Base-by-base conservation (phyloP, 208 protist species). In the Kentomonas sorsogonicus region DNA sequence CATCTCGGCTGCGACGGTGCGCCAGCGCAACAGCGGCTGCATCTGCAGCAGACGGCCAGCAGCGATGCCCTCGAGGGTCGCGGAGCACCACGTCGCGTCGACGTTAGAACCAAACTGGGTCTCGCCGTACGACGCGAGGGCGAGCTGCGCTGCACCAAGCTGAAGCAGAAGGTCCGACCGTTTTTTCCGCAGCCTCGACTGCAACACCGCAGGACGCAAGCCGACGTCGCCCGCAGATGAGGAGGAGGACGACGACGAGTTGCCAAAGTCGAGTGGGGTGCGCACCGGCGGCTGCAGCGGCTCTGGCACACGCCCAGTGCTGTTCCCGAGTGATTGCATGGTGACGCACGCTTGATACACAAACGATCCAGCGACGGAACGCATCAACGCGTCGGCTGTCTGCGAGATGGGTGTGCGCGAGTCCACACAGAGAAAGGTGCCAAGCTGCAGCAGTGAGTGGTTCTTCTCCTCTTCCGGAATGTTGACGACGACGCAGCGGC, bases 401-500 rank as follows among this genome's bases (percentile, higher is more conserved):
- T 13, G 44, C 44, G 5, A 11, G 6, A 16, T 23, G 6, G 53
- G 63, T 2, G 20, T 16, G 9, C 55, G 34, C 6, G 9, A 5
- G 20, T 36, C 10, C 9, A 6, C 20, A 16, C 27, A 15, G 50
- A 54, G 6, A 23, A 38, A 54, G 9, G 5, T 11, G 53, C 11
- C 22, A 20, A 25, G 6, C 15, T 26, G n/a, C 31, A 5, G 18
- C 63, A 66, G 38, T 67, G 53, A n/a, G 0, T 68, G 53, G 15
- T 54, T 46, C 29, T 56, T 36, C 6, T 68, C 51, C 1, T 74
- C 46, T 13, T 40, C 53, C 22, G 36, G 26, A 0, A 72, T 70
- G 50, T 83, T 74, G 9, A 91, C 68, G 0, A 94, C 75, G 34
- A 95, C 53, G 67, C 88, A 95, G 22, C 85, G 82, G 33, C 88